Conservation (phyloP, 2,329 filamentous ascomycete genomes). For the Nannizziopsis arthrosporioides region DNA sequence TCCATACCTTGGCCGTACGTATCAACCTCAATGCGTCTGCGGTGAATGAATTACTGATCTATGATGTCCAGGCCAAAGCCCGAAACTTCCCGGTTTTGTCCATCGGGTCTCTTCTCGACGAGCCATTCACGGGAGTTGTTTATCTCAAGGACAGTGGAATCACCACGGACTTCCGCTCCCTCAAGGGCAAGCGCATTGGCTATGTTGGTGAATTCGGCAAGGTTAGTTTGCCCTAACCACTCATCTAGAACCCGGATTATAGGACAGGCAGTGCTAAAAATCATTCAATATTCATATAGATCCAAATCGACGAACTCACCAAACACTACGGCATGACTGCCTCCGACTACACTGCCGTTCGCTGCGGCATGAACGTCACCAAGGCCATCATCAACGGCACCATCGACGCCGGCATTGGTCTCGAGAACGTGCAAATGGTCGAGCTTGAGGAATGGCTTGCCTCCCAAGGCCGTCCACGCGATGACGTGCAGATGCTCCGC, state of each 20-base stretch:
- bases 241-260: neutral
- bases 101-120: slow-evolving; percentile 63
- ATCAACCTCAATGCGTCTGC: neutral
- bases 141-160: slow-evolving; percentile 66
- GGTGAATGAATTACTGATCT: neutral
- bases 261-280: neutral
- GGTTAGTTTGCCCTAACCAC: slow-evolving; percentile 21
- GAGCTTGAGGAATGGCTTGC: slow-evolving; percentile 67
- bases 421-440: slow-evolving; percentile 76
- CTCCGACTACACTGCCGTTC: slow-evolving; percentile 61
- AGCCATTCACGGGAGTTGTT: slow-evolving; percentile 68
- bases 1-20: slow-evolving; percentile 59
- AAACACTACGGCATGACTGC: slow-evolving; percentile 65
- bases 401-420: slow-evolving; percentile 64
- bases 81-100: slow-evolving; percentile 61
- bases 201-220: slow-evolving; percentile 73
- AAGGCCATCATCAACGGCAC: slow-evolving; percentile 61
- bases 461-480: slow-evolving; percentile 48
- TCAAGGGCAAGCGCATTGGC: slow-evolving; percentile 66
- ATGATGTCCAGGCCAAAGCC: slow-evolving; percentile 52
- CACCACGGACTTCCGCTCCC: slow-evolving; percentile 60
- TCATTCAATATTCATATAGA: slow-evolving; percentile 34
- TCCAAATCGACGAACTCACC: slow-evolving; percentile 71
- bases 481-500: slow-evolving; percentile 66
- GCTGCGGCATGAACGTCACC: slow-evolving; percentile 71